These are phyloP conservation scores for Hericium erinaceus DNA, from an alignment of 768 basidiomycete genomes.

Conservation along the genomic window DNA sequence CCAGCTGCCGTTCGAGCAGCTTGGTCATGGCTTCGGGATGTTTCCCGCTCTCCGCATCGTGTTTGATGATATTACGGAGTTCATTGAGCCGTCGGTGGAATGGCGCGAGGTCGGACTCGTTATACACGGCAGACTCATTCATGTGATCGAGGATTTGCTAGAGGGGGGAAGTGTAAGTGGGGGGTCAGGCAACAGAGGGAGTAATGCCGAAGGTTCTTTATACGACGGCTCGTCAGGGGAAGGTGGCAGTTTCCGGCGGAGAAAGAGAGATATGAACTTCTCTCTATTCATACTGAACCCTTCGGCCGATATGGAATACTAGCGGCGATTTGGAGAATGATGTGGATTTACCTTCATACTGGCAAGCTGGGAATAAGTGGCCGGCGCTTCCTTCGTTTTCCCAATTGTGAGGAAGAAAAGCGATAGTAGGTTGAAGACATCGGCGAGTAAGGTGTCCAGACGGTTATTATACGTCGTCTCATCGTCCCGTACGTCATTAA, in stretches of 20 bases:
- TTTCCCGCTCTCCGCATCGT: conserved; percentile 71
- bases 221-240: not conserved
- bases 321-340: not conserved
- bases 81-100: conserved; percentile 77
- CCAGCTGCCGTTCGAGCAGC: conserved; percentile 82
- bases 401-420: conserved; percentile 98
- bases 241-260: not conserved
- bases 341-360: conserved; percentile 79
- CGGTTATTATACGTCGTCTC: conserved; percentile 73
- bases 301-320: not conserved
- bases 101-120: conserved; percentile 80
- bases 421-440: conserved; percentile 91
- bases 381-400: conserved; percentile 88
- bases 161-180: not conserved
- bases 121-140: conserved; percentile 94
- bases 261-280: not conserved
- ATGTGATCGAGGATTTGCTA: conserved; percentile 93
- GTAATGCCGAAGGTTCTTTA: not conserved
- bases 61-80: conserved; percentile 77
- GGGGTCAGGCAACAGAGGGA: not conserved
- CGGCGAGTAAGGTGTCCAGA: conserved; percentile 89
- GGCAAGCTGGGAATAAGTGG: conserved; percentile 92
- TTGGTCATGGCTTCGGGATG: conserved; percentile 84
- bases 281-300: conserved; percentile 1
- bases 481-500: conserved; percentile 86